Conservation (phyloP, 106 monocot species). For the Acanthochlamys bracteata region DNA sequence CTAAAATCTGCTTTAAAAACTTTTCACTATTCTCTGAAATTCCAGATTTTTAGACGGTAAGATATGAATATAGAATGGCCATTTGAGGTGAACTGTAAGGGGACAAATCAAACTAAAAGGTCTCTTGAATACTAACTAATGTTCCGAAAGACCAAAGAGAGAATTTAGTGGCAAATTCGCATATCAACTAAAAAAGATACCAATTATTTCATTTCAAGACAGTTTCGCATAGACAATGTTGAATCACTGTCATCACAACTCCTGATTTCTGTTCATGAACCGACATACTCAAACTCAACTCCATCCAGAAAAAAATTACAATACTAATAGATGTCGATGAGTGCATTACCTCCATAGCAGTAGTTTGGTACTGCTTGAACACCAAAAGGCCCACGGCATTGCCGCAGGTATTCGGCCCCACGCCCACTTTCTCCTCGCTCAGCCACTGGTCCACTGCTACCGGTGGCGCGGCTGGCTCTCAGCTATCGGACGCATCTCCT, state of each 20-base stretch:
- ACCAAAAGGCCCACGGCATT: constrained; percentile 68
- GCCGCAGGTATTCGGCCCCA: constrained; percentile 35
- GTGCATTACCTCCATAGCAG: constrained; percentile 70
- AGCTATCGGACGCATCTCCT: constrained; percentile 39
- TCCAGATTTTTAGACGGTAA: no score
- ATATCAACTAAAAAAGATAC: no score
- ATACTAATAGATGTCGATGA: background rate
- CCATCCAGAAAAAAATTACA: background rate
- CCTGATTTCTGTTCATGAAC: background rate
- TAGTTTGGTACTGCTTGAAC: constrained; percentile 88
- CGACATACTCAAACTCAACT: background rate
- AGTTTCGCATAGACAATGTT: no score
- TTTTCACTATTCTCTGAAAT: no score
- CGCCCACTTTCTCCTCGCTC: constrained; percentile 29
- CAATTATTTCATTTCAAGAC: no score
- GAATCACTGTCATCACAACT: no score
- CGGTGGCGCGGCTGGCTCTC: constrained; percentile 37
- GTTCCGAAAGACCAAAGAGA: no score
- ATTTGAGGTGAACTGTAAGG: no score
- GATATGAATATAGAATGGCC: no score
- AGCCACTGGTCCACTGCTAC: constrained; percentile 1
- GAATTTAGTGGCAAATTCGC: no score
- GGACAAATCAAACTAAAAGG: no score
- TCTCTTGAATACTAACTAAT: no score
- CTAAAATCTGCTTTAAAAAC: constrained; percentile 55